phyloP scores from a whole-genome alignment of 1,284 basidiomycete species.

The Vanrija sp. region DNA sequence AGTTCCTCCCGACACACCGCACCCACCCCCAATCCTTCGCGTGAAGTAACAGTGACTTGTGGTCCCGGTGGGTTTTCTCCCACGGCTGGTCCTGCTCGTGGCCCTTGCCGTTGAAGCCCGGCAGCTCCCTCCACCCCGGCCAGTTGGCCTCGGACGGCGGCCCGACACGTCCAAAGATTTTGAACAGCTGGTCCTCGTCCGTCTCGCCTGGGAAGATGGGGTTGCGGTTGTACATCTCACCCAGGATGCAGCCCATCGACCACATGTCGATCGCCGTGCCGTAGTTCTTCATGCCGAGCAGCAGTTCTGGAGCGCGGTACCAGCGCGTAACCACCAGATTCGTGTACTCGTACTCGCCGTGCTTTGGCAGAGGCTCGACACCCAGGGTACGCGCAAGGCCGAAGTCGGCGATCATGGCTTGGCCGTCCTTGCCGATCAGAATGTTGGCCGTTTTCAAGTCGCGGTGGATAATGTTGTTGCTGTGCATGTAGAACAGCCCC shows the following conservation, averaged over 20 bases:
- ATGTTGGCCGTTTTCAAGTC: conserved; percentile 99
- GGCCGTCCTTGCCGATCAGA: conserved; percentile 81
- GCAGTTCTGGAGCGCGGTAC: conserved; percentile 94
- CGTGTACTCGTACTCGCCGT: conserved; percentile 66
- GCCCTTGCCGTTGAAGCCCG: conserved; percentile 63
- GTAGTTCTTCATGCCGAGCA: conserved; percentile 84
- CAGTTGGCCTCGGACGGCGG: conserved; percentile 68
- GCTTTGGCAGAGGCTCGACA: conserved; percentile 47
- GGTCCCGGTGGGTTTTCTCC: conserved; percentile 26
- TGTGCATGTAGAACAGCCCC: conserved; percentile 92
- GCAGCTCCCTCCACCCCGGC: conserved; percentile 74
- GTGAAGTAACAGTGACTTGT: conserved; percentile 23
- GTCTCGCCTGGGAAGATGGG: conserved; percentile 85
- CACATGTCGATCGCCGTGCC: conserved; percentile 95
- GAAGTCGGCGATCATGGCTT: conserved; percentile 89
- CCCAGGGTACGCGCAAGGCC: conserved; percentile 69
- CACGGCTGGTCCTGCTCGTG: conserved; percentile 27
- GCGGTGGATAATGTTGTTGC: conserved; percentile 90
- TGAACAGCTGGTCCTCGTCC: conserved; percentile 85
- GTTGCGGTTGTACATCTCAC: conserved; percentile 86
- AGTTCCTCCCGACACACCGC: neutral
- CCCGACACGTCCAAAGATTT: conserved; percentile 86
- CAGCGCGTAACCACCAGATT: conserved; percentile 98
- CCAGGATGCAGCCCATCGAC: conserved; percentile 94
- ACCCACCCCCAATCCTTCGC: conserved; percentile 36